Percentiles rank a stretch among this genome's conserved stretches.
Evolutionary conservation across 2,329 filamentous ascomycete genomes (phyloP).

Genomic region (Beauveria asiatica): DNA sequence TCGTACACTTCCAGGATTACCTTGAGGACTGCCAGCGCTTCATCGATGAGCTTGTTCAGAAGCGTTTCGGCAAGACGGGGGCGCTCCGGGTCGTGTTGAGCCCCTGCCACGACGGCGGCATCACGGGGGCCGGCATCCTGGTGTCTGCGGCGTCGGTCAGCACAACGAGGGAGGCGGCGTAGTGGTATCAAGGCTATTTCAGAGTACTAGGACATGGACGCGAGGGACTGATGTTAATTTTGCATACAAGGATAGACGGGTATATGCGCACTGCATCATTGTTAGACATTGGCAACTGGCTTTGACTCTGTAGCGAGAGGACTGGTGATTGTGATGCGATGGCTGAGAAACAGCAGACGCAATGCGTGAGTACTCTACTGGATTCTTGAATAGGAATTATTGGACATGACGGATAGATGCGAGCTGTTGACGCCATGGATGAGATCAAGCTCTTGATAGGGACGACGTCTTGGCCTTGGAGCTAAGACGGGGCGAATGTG

Average conservation of each 20-base stretch:
- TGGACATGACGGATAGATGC: too few relatives aligned
- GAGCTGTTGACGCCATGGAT: too few relatives aligned
- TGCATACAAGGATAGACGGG: background rate
- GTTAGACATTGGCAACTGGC: background rate
- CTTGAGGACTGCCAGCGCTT: slow-evolving; percentile 60
- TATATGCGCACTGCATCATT: background rate
- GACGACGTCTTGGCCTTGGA: too few relatives aligned
- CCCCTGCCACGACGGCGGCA: slow-evolving; percentile 53
- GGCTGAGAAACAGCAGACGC: too few relatives aligned
- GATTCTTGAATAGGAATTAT: too few relatives aligned
- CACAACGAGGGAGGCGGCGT: slow-evolving; percentile 26
- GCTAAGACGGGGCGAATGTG: too few relatives aligned
- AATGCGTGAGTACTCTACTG: too few relatives aligned
- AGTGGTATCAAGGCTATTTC: background rate
- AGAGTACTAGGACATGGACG: background rate
- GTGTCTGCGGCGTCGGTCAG: slow-evolving; percentile 35
- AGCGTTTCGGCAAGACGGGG: slow-evolving; percentile 19
- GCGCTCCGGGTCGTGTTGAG: slow-evolving; percentile 39
- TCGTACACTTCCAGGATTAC: slow-evolving; percentile 71
- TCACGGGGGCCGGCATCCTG: slow-evolving; percentile 53
- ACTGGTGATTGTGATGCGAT: too few relatives aligned
- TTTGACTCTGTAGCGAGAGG: too few relatives aligned
- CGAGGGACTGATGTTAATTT: too few relatives aligned
- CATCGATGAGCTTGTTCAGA: slow-evolving; percentile 45
- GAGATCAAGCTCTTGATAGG: too few relatives aligned